A percentile compares a stretch with the other conserved stretches of the same genome.
These are phyloP conservation scores for Thyridium curvatum DNA, from an alignment of 2,329 filamentous ascomycete genomes.

Conservation along the genomic window DNA sequence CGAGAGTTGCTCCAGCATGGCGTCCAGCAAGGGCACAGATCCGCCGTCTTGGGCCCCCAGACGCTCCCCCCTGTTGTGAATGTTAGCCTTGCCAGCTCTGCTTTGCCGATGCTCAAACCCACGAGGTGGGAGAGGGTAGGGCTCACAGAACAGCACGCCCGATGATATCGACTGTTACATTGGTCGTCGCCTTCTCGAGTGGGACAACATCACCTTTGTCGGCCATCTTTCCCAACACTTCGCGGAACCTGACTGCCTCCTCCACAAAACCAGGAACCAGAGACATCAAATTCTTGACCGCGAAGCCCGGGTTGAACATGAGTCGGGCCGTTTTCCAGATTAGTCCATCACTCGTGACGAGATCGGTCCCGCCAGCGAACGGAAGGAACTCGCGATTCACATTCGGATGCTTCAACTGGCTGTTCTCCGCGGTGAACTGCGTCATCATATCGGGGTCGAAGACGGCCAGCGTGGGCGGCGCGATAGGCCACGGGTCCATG, in stretches of 20 bases:
- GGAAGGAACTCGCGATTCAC: slow-evolving; percentile 18
- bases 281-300: slow-evolving; percentile 24
- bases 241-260: slow-evolving; percentile 17
- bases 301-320: slow-evolving; percentile 32
- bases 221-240: slow-evolving; percentile 13
- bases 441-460: slow-evolving; percentile 27
- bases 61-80: too few species aligned
- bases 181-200: slow-evolving; percentile 16
- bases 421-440: slow-evolving; percentile 26
- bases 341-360: slow-evolving; percentile 27
- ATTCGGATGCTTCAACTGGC: slow-evolving; percentile 23
- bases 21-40: slow-evolving; percentile 5
- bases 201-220: slow-evolving; percentile 14
- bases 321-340: slow-evolving; percentile 28
- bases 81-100: background rate
- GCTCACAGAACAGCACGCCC: slow-evolving; percentile 20
- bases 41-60: too few species aligned
- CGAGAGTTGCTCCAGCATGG: slow-evolving; percentile 11
- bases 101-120: background rate
- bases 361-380: slow-evolving; percentile 21
- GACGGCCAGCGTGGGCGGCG: slow-evolving; percentile 24
- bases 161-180: slow-evolving; percentile 19
- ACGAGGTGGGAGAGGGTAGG: too few species aligned
- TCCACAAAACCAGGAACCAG: slow-evolving; percentile 25
- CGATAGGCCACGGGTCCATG: slow-evolving; percentile 30